phyloP scores from a whole-genome alignment of 495 filamentous ascomycete genomes.

The Aspergillus campestris region DNA sequence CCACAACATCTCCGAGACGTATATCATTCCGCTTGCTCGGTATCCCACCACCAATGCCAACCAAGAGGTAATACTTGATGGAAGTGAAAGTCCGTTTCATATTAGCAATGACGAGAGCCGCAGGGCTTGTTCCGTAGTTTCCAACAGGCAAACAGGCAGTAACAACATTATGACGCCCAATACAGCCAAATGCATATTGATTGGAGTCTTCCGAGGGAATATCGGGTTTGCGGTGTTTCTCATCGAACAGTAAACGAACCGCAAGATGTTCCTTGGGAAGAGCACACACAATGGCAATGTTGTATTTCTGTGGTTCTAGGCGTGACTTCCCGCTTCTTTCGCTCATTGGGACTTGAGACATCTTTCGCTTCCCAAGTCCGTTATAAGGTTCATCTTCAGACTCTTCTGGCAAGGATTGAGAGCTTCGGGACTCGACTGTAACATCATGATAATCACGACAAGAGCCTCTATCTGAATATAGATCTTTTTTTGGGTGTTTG shows the following conservation, averaged over 20 bases:
- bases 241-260: slow-evolving; percentile 29
- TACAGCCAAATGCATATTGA: slow-evolving; percentile 25
- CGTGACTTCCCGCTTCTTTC: no score
- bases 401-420: no score
- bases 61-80: slow-evolving; percentile 27
- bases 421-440: no score
- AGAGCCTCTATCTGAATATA: no score
- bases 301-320: slow-evolving; percentile 27
- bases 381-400: no score
- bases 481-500: no score
- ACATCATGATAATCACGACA: no score
- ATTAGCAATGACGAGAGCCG: slow-evolving; percentile 18
- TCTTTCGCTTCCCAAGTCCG: no score
- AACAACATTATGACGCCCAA: slow-evolving; percentile 30
- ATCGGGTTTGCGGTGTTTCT: slow-evolving; percentile 3
- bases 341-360: no score
- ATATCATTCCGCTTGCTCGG: slow-evolving; percentile 19
- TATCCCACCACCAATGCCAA: slow-evolving; percentile 32
- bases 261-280: slow-evolving; percentile 28
- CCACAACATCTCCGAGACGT: slow-evolving; percentile 29
- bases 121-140: slow-evolving; percentile 20
- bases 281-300: slow-evolving; percentile 39
- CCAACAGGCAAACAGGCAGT: slow-evolving; percentile 26
- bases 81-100: slow-evolving; percentile 21
- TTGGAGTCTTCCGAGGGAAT: slow-evolving; percentile 15